A percentile compares a stretch with the other conserved stretches of the same genome.
phyloP scores from a whole-genome alignment of 192 early-diverging fungal genomes.

The Thoreauomyces humboldtii region DNA sequence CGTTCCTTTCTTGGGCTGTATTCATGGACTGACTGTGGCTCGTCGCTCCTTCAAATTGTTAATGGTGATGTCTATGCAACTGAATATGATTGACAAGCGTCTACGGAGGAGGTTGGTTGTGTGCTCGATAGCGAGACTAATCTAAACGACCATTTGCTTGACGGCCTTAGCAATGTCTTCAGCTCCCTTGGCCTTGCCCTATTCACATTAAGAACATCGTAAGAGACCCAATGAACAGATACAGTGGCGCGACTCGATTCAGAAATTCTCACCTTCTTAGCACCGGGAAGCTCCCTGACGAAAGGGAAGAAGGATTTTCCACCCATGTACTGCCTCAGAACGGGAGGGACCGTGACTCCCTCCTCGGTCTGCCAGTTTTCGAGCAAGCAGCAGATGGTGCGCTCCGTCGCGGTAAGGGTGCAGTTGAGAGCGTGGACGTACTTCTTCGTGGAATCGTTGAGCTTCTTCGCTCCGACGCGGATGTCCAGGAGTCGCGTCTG shows the following conservation, averaged over 20 bases:
- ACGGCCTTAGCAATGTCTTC: constrained; percentile 18
- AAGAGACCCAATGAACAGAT: background rate
- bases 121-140: too few relatives aligned
- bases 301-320: constrained; percentile 90
- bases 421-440: constrained; percentile 98
- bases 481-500: constrained; percentile 94
- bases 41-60: too few relatives aligned
- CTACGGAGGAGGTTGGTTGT: too few relatives aligned
- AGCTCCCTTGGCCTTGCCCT: background rate
- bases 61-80: too few relatives aligned
- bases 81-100: too few relatives aligned
- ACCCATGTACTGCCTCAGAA: constrained; percentile 90
- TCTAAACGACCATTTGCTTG: constrained; percentile 19
- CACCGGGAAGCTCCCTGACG: constrained; percentile 32
- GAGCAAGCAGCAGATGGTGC: constrained; percentile 89
- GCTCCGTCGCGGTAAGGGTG: constrained; percentile 93
- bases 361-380: constrained; percentile 93
- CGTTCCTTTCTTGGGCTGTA: too few relatives aligned
- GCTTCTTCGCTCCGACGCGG: constrained; percentile 94
- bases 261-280: constrained; percentile 21
- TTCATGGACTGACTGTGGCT: too few relatives aligned
- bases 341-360: constrained; percentile 84
- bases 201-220: background rate
- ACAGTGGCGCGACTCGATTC: background rate
- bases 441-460: constrained; percentile 89